Conservation (phyloP, 352 stramenopile genomes). For the Globisporangium splendens region DNA sequence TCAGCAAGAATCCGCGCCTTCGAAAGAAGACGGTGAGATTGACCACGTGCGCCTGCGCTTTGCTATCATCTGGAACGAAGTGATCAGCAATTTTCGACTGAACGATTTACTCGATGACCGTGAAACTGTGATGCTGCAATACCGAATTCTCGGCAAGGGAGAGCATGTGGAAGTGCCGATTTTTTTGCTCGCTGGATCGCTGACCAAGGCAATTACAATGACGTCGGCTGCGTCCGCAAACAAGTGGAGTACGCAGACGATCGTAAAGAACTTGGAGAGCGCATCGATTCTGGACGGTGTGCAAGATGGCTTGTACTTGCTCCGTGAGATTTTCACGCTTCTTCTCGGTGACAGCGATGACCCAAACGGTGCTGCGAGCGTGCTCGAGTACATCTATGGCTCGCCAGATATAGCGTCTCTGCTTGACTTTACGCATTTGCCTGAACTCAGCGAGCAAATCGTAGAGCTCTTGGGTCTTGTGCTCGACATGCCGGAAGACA, state of each 20-base stretch:
- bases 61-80: slow-evolving; percentile 86
- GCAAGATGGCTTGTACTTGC: slow-evolving; percentile 52
- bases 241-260: slow-evolving; percentile 41
- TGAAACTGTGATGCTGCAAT: slow-evolving; percentile 83
- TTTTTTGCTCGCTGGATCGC: slow-evolving; percentile 74
- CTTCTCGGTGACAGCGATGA: slow-evolving; percentile 57
- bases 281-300: slow-evolving; percentile 58
- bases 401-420: slow-evolving; percentile 48
- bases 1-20: slow-evolving; percentile 8
- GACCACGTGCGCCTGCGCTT: slow-evolving; percentile 73
- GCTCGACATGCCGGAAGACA: slow-evolving; percentile 77
- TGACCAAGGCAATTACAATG: slow-evolving; percentile 59
- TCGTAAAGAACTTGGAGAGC: slow-evolving; percentile 62
- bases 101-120: slow-evolving; percentile 82
- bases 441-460: slow-evolving; percentile 56
- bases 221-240: slow-evolving; percentile 44
- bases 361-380: slow-evolving; percentile 33
- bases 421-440: slow-evolving; percentile 60
- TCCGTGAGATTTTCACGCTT: slow-evolving; percentile 65
- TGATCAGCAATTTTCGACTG: slow-evolving; percentile 82
- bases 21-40: slow-evolving; percentile 4
- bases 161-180: slow-evolving; percentile 74
- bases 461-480: slow-evolving; percentile 74
- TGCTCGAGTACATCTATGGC: slow-evolving; percentile 65
- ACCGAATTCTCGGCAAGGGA: slow-evolving; percentile 70